Evolutionary conservation across 768 basidiomycete species (phyloP).

Genomic region (Amanita pallidorosea): DNA sequence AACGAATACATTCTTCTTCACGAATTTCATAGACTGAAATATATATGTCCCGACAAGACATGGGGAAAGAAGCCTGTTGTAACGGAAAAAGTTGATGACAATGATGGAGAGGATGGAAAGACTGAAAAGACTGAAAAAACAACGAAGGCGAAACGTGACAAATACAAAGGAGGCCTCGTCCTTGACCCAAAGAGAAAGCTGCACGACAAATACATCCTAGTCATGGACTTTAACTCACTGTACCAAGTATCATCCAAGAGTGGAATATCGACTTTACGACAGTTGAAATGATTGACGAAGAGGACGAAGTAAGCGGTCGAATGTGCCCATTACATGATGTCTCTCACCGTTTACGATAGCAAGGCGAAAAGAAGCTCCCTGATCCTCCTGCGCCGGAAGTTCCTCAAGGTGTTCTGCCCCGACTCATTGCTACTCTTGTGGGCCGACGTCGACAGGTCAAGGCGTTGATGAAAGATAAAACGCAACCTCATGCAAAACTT

Average conservation of each 20-base stretch:
- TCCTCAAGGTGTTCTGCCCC: slow-evolving; percentile 83
- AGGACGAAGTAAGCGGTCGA: slow-evolving; percentile 34
- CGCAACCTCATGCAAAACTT: slow-evolving; percentile 58
- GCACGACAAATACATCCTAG: slow-evolving; percentile 94
- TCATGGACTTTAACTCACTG: slow-evolving; percentile 99
- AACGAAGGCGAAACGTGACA: slow-evolving; percentile 71
- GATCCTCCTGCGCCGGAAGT: slow-evolving; percentile 71
- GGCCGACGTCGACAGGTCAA: slow-evolving; percentile 86
- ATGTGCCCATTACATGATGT: neutral
- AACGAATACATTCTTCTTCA: slow-evolving; percentile 99
- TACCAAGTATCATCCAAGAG: slow-evolving; percentile 99
- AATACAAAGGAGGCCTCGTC: slow-evolving; percentile 97
- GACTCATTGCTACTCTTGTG: slow-evolving; percentile 95
- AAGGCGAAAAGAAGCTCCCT: slow-evolving; percentile 77
- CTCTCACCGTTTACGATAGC: slow-evolving; percentile 12
- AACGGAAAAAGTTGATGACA: slow-evolving; percentile 37
- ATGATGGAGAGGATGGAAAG: slow-evolving; percentile 36
- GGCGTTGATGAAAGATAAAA: slow-evolving; percentile 85
- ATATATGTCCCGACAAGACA: slow-evolving; percentile 91
- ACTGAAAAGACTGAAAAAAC: slow-evolving; percentile 43
- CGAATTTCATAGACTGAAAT: slow-evolving; percentile 94
- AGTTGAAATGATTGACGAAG: slow-evolving; percentile 54
- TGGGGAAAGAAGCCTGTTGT: slow-evolving; percentile 65
- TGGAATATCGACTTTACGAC: slow-evolving; percentile 99
- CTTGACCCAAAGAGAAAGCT: slow-evolving; percentile 93